Percentiles rank a stretch among this genome's conserved stretches.
Evolutionary conservation across 148 eudicot species (phyloP).

Genomic region (Oxyria digyna): DNA sequence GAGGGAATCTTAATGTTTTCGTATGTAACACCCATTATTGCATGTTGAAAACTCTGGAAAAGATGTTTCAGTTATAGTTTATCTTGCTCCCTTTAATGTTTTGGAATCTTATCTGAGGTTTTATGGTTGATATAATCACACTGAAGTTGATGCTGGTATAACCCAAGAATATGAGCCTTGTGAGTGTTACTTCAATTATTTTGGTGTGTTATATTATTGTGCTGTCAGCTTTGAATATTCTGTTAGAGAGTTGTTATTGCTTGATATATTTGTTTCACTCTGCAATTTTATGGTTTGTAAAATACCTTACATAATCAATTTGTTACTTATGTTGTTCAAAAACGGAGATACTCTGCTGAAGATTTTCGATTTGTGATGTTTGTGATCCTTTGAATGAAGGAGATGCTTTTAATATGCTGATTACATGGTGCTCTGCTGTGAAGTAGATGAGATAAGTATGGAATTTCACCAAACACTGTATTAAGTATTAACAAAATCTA

Average conservation of each 20-base stretch:
- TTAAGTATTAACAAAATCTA: neutral
- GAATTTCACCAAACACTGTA: neutral
- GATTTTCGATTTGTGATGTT: neutral
- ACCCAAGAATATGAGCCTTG: neutral
- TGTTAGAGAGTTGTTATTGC: neutral
- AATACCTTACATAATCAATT: neutral
- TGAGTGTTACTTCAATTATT: neutral
- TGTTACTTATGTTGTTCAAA: neutral
- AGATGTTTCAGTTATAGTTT: neutral
- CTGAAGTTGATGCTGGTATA: neutral
- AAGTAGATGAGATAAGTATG: neutral
- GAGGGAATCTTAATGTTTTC: neutral
- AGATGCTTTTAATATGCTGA: neutral
- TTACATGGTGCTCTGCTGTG: neutral
- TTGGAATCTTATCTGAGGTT: neutral
- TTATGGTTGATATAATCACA: neutral
- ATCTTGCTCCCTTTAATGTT: neutral
- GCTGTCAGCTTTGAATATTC: neutral
- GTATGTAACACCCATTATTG: neutral
- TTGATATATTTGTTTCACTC: neutral
- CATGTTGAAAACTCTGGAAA: neutral
- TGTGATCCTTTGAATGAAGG: neutral
- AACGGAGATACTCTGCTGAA: neutral
- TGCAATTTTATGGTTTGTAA: neutral
- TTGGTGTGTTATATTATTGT: too few relatives aligned